phyloP scores from a whole-genome alignment of 345 rosid genomes.

The Citrus glauca region DNA sequence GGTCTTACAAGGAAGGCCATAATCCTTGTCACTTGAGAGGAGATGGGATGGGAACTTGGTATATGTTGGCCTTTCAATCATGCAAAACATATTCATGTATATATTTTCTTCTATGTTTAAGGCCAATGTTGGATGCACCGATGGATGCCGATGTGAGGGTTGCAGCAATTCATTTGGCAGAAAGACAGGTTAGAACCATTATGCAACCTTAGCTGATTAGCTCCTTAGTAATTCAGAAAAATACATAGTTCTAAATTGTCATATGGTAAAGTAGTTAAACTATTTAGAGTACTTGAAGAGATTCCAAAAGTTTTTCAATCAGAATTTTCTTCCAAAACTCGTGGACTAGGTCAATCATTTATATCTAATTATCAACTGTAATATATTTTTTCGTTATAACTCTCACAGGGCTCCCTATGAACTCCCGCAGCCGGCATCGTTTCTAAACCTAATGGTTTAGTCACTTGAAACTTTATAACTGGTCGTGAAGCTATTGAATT shows the following conservation, averaged over 20 bases:
- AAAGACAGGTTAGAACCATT: slow-evolving; percentile 25
- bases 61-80: background rate
- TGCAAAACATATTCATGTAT: background rate
- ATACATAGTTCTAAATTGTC: background rate
- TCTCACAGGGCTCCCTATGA: background rate
- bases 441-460: background rate
- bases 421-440: background rate
- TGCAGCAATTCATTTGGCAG: slow-evolving; percentile 35
- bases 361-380: background rate
- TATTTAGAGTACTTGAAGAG: background rate
- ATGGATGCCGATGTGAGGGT: slow-evolving; percentile 42
- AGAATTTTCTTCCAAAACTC: background rate
- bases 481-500: background rate
- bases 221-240: background rate
- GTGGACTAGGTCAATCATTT: background rate
- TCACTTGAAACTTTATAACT: background rate
- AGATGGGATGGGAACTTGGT: background rate
- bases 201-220: background rate
- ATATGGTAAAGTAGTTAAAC: background rate
- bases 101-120: slow-evolving; percentile 9
- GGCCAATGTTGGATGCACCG: slow-evolving; percentile 46
- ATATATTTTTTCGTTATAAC: background rate
- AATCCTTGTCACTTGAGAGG: background rate
- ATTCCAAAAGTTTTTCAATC: background rate
- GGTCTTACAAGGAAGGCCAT: background rate